Evolutionary conservation across 345 rosid genomes (phyloP).

Genomic region (Brassica nigra): DNA sequence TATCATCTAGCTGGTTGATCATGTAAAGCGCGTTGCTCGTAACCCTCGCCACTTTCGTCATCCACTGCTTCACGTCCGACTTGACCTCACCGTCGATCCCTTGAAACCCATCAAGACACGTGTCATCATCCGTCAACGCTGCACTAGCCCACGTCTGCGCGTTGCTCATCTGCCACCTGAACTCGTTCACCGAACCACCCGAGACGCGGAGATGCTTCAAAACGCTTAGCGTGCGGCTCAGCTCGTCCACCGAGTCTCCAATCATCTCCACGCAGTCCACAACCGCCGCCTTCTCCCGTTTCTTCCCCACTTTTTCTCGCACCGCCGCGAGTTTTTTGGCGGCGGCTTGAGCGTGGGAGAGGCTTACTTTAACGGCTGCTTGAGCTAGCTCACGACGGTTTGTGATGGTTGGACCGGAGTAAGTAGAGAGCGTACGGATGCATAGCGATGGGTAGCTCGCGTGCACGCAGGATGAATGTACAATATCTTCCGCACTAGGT

Average conservation of each 20-base stretch:
- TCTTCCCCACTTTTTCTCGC: conserved; percentile 31
- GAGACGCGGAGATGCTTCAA: conserved; percentile 52
- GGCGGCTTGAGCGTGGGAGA: conserved; percentile 47
- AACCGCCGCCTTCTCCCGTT: conserved; percentile 54
- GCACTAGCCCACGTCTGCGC: conserved; percentile 91
- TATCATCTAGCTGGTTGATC: conserved; percentile 62
- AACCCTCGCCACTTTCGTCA: conserved; percentile 60
- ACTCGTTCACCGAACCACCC: conserved; percentile 41
- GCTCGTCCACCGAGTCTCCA: conserved; percentile 65
- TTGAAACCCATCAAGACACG: conserved; percentile 85
- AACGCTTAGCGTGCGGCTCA: conserved; percentile 54
- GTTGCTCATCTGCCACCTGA: conserved; percentile 68
- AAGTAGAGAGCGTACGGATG: conserved; percentile 66
- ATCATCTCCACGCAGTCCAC: conserved; percentile 80
- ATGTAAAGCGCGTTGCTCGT: conserved; percentile 88
- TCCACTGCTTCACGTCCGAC: conserved; percentile 52
- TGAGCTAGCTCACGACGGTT: conserved; percentile 68
- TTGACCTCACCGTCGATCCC: conserved; percentile 47
- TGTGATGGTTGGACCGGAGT: conserved; percentile 64
- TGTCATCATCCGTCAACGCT: conserved; percentile 79
- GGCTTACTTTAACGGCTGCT: conserved; percentile 68
- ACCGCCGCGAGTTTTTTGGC: conserved; percentile 43
- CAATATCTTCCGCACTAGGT: conserved; percentile 42
- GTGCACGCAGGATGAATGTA: conserved; percentile 65
- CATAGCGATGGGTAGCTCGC: conserved; percentile 78